Evolutionary conservation across 495 filamentous ascomycete species (phyloP), one percentile per base, ranked within the genome.

Genomic region (Wilcoxina mikolae): DNA sequence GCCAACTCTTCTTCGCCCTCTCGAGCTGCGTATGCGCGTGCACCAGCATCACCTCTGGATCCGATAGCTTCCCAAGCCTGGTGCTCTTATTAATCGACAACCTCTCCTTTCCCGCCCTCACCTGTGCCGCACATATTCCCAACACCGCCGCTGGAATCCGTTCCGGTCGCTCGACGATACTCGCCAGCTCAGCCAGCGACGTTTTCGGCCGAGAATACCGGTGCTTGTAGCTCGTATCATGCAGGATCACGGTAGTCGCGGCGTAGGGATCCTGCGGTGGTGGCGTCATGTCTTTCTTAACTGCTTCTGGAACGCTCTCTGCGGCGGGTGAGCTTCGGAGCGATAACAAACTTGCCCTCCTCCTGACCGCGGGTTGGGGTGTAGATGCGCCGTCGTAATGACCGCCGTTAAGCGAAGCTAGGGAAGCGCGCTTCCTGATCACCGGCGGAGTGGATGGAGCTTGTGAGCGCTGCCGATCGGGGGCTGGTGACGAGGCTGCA

Each of bases 151-250:
- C 93, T 57, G 84, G 86, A 45, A 98, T 80, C 31, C 91, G 78
- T 70, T 98, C 91, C 26, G 91, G 91, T 31, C 90, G 74, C 68
- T 98, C 91, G 12, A 95, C 87, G 45, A 96, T 90, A 38, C 76
- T 81, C 49, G 65, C 78, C 0, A 96, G 73, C 3, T 72, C 73
- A 2, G 71, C 72, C 50, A 78, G 79, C 2, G 76, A 78, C 0
- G 83, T 78, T 33, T 82, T 79, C n/a, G 86, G 87, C 22, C 91
- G 76, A 11, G 87, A 84, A 63, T 77, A 96, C 1, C 85, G 80
- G 67, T 98, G 91, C 10, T 87, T 87, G 60, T 95, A 98, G 70
- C 90, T 94, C 48, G 82, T 80, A 67, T 98, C 93, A 55, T 96
- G 85, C 3, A 96, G 64, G 27, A 98, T 75, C 9, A 94, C 87